phyloP scores from a whole-genome alignment of 2,329 filamentous ascomycete species.

The Colletotrichum sp. region DNA sequence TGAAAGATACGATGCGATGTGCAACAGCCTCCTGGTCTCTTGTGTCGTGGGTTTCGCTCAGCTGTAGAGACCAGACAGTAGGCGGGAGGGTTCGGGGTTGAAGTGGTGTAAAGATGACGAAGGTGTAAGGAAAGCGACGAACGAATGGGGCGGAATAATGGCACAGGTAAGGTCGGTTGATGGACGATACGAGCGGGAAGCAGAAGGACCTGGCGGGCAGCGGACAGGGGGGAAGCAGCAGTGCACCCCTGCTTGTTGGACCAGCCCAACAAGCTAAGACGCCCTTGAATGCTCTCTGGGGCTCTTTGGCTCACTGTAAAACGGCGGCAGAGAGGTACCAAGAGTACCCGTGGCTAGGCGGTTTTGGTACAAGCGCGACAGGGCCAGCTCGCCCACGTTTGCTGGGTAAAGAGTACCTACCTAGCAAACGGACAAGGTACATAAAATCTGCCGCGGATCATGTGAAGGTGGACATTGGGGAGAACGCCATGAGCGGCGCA shows the following conservation, averaged over 20 bases:
- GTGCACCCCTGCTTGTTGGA: constrained; percentile 15
- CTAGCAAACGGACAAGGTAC: neutral
- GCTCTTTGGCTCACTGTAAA: neutral
- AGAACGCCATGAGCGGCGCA: neutral
- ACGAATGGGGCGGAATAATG: neutral
- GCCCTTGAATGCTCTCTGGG: neutral
- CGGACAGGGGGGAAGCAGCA: neutral
- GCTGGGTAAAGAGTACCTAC: neutral
- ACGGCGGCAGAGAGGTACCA: neutral
- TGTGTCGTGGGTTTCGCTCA: neutral
- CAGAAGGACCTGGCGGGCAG: constrained; percentile 1
- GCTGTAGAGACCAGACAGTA: neutral
- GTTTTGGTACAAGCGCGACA: neutral
- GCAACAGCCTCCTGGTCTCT: neutral
- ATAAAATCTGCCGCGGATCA: constrained; percentile 3
- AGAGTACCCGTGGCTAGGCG: neutral
- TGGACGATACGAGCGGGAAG: neutral
- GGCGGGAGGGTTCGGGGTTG: neutral
- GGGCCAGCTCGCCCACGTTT: neutral
- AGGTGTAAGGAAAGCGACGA: neutral
- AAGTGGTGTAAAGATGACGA: constrained; percentile 18
- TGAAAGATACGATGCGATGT: neutral
- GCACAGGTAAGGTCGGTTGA: neutral
- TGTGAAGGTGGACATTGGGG: constrained; percentile 17
- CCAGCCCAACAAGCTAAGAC: constrained; percentile 16